A percentile compares a stretch with the other conserved stretches of the same genome.
These are phyloP conservation scores for Exophiala calicioides DNA, from an alignment of 2,329 filamentous ascomycete species.

Conservation along the genomic window DNA sequence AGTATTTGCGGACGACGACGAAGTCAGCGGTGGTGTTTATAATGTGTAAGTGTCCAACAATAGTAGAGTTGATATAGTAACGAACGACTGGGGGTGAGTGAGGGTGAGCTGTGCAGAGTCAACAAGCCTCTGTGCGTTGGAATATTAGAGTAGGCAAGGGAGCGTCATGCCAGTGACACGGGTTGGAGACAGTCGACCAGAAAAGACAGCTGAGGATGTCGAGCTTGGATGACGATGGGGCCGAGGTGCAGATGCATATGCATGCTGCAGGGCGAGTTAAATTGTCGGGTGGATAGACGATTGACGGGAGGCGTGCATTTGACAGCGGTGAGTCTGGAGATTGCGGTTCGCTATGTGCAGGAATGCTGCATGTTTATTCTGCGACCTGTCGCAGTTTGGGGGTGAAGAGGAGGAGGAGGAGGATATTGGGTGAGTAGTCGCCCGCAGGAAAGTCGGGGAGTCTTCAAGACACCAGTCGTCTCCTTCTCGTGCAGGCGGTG, in stretches of 20 bases:
- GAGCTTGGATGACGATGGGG: constrained; percentile 15
- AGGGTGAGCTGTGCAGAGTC: constrained; percentile 25
- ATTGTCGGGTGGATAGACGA: constrained; percentile 20
- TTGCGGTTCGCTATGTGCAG: constrained; percentile 15
- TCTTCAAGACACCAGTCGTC: too few relatives aligned
- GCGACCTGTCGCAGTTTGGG: too few relatives aligned
- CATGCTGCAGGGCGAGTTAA: constrained; percentile 33
- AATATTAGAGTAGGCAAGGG: too few relatives aligned
- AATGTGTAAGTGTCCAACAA: neutral
- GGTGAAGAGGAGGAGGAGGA: too few relatives aligned
- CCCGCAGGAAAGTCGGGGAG: too few relatives aligned
- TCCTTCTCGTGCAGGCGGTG: too few relatives aligned
- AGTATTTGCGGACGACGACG: constrained; percentile 7
- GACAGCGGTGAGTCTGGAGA: constrained; percentile 17
- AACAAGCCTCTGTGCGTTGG: constrained; percentile 17
- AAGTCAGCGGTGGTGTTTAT: constrained; percentile 3
- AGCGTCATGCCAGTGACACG: constrained; percentile 15
- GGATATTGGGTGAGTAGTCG: too few relatives aligned
- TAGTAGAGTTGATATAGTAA: constrained; percentile 15
- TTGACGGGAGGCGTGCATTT: constrained; percentile 19
- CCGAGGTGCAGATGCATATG: constrained; percentile 30
- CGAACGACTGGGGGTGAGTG: constrained; percentile 27
- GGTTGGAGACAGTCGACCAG: too few relatives aligned
- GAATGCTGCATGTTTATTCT: constrained; percentile 20
- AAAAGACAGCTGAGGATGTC: constrained; percentile 7